Evolutionary conservation across 805 yeast species (phyloP).

Genomic region (Yarrowia divulgata): DNA sequence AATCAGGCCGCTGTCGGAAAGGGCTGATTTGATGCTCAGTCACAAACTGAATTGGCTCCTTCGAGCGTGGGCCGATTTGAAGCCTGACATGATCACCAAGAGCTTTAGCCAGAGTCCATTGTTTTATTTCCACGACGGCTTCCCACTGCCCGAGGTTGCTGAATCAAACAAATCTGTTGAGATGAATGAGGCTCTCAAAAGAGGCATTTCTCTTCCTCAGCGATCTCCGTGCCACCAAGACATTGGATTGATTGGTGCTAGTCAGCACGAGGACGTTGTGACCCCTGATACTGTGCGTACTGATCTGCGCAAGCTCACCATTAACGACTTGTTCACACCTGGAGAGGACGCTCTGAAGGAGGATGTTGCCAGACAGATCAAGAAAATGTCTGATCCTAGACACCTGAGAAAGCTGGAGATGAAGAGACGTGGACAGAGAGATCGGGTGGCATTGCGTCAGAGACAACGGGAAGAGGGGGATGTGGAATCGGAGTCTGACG

Average conservation of each 20-base stretch:
- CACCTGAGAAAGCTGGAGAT: no score
- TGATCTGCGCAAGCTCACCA: neutral
- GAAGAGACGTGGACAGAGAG: no score
- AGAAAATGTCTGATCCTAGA: neutral
- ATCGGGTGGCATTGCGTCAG: no score
- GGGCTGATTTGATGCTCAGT: neutral
- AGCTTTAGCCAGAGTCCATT: neutral
- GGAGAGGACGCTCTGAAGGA: neutral
- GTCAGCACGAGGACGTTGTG: neutral
- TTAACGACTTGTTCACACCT: neutral
- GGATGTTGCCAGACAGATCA: neutral
- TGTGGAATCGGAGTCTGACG: neutral
- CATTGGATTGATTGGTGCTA: neutral
- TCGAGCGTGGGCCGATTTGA: neutral
- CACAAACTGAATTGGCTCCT: neutral
- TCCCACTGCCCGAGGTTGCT: neutral
- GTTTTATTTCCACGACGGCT: constrained; percentile 1
- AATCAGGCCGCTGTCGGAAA: neutral
- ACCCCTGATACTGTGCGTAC: neutral
- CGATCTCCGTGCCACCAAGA: neutral
- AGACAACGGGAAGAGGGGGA: neutral
- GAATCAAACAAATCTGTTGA: neutral
- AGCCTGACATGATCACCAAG: neutral
- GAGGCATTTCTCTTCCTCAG: neutral
- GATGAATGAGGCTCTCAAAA: neutral